Conservation (phyloP, 2,329 filamentous ascomycete genomes). For the Epichloe typhina region DNA sequence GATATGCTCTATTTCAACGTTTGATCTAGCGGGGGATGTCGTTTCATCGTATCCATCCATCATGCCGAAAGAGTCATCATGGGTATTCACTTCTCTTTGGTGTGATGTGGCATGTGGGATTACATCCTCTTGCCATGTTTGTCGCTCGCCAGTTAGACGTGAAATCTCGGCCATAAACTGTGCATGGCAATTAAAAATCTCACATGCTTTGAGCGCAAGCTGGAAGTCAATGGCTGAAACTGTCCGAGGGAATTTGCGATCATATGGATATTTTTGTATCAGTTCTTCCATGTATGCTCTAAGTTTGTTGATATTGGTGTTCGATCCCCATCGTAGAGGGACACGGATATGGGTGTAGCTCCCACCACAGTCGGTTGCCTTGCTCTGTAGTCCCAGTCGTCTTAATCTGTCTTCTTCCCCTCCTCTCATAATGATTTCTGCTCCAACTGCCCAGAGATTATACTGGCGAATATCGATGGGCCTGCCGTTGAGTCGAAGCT, state of each 20-base stretch:
- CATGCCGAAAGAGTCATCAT: not conserved
- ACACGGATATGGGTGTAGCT: not conserved
- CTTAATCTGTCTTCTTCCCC: slow-evolving; percentile 23
- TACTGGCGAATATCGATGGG: slow-evolving; percentile 55
- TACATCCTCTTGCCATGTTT: slow-evolving; percentile 3
- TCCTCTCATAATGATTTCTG: slow-evolving; percentile 64
- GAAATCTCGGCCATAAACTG: slow-evolving; percentile 37
- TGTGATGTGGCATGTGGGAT: not conserved
- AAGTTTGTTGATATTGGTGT: slow-evolving; percentile 32
- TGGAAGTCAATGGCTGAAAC: slow-evolving; percentile 66
- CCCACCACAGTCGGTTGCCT: not conserved
- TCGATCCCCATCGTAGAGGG: slow-evolving; percentile 26
- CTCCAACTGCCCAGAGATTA: slow-evolving; percentile 70
- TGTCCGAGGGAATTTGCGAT: slow-evolving; percentile 42
- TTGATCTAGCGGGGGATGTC: not conserved
- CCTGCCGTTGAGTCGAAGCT: slow-evolving; percentile 28
- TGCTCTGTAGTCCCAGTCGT: not conserved
- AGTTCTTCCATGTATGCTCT: slow-evolving; percentile 61
- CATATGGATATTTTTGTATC: slow-evolving; percentile 64
- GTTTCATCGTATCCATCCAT: not conserved
- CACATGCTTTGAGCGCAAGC: slow-evolving; percentile 65
- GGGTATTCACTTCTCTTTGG: not conserved
- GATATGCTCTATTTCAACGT: slow-evolving; percentile 23
- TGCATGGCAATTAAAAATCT: slow-evolving; percentile 62
- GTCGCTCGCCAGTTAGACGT: slow-evolving; percentile 16